Evolutionary conservation across 768 basidiomycete species (phyloP).

Genomic region (Leucosporidium creatinivorum): DNA sequence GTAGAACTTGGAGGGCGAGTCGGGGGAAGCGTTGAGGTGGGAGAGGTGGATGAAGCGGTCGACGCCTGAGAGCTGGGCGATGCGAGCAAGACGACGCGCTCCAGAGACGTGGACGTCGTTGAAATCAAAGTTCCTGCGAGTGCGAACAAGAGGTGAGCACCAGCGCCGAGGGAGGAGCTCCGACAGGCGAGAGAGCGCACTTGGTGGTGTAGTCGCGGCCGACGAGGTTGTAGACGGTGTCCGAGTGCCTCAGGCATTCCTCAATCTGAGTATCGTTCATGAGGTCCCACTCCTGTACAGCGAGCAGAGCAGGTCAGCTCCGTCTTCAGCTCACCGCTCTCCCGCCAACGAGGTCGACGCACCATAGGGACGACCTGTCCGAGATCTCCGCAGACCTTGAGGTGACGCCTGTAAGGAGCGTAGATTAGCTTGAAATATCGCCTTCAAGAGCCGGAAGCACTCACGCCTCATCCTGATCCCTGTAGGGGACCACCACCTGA

Average conservation of each 20-base stretch:
- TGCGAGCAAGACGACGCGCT: constrained; percentile 74
- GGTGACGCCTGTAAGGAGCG: constrained; percentile 47
- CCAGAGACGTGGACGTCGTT: constrained; percentile 72
- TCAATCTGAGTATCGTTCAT: constrained; percentile 82
- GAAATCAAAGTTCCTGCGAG: constrained; percentile 76
- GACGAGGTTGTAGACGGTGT: constrained; percentile 92
- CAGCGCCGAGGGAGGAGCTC: not conserved
- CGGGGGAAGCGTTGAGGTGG: constrained; percentile 77
- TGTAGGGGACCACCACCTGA: constrained; percentile 88
- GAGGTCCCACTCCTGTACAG: constrained; percentile 83
- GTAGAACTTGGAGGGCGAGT: constrained; percentile 76
- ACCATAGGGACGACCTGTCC: constrained; percentile 96
- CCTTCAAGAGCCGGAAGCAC: too few relatives aligned
- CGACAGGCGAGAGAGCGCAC: constrained; percentile 45
- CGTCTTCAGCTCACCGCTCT: not conserved
- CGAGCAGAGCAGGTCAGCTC: not conserved
- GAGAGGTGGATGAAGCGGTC: constrained; percentile 86
- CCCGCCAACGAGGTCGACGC: constrained; percentile 14
- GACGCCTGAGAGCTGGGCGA: constrained; percentile 69
- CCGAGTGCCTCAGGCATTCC: constrained; percentile 88
- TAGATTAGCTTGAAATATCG: too few relatives aligned
- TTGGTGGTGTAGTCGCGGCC: constrained; percentile 94
- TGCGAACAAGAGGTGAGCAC: constrained; percentile 30
- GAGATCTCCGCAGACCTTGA: constrained; percentile 91
- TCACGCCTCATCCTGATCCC: constrained; percentile 79